phyloP scores from a whole-genome alignment of 495 filamentous ascomycete genomes.

The Aspergillus haitiensis region DNA sequence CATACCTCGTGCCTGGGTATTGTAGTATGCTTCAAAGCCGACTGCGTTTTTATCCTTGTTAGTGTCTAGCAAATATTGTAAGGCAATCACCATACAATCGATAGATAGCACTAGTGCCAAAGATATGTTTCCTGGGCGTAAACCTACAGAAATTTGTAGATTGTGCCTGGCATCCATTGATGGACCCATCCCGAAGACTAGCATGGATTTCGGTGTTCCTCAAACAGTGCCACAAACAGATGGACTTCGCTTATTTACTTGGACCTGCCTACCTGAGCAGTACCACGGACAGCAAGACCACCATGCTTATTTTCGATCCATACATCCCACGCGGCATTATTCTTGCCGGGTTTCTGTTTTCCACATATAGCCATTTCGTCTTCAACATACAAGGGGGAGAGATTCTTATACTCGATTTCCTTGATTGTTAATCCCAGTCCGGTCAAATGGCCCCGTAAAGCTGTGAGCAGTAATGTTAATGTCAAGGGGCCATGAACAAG shows the following conservation, averaged over 20 bases:
- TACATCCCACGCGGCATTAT: constrained; percentile 51
- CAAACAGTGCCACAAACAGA: too few species aligned
- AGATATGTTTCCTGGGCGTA: too few species aligned
- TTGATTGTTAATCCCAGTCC: constrained; percentile 35
- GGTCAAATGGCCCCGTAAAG: constrained; percentile 54
- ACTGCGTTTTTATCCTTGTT: too few species aligned
- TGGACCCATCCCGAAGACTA: too few species aligned
- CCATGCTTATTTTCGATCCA: constrained; percentile 65
- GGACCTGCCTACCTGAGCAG: constrained; percentile 21
- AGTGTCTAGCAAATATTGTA: background rate
- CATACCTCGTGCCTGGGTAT: too few species aligned
- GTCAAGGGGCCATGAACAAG: constrained; percentile 86
- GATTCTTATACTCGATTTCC: constrained; percentile 72
- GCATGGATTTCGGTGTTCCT: too few species aligned
- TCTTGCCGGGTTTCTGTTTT: constrained; percentile 32
- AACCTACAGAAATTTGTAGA: too few species aligned
- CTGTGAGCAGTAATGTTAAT: constrained; percentile 69
- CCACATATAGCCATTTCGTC: constrained; percentile 64
- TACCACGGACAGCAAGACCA: constrained; percentile 62
- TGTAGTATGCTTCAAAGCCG: too few species aligned
- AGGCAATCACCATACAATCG: too few species aligned
- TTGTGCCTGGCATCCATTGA: too few species aligned
- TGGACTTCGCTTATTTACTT: background rate
- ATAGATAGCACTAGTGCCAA: background rate
- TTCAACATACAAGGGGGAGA: constrained; percentile 76